Conservation (phyloP, 306 rosid species). For the Quillaja saponaria region DNA sequence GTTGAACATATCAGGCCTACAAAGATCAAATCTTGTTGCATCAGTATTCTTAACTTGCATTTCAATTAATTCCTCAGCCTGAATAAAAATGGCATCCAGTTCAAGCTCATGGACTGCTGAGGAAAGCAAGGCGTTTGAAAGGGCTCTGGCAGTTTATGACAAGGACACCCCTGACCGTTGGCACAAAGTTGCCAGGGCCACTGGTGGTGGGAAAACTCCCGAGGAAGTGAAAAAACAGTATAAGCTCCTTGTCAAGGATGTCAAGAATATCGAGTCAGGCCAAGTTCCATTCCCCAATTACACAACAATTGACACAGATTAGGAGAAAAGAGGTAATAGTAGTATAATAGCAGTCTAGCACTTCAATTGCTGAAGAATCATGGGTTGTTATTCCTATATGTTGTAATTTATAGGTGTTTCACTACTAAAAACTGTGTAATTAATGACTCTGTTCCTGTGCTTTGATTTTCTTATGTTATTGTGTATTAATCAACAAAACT, state of each 20-base stretch:
- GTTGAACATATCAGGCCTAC: slow-evolving; percentile 38
- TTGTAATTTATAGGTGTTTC: too few relatives aligned
- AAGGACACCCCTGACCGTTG: slow-evolving; percentile 94
- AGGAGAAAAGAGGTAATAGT: slow-evolving; percentile 65
- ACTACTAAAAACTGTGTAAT: too few relatives aligned
- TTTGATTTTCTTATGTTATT: too few relatives aligned
- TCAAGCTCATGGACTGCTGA: slow-evolving; percentile 83
- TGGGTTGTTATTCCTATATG: too few relatives aligned
- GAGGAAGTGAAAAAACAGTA: slow-evolving; percentile 86
- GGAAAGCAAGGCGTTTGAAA: slow-evolving; percentile 91
- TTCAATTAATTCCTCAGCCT: slow-evolving; percentile 16
- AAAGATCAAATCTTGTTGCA: slow-evolving; percentile 21
- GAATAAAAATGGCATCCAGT: slow-evolving; percentile 59
- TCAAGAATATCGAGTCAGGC: slow-evolving; percentile 81
- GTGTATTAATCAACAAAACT: too few relatives aligned
- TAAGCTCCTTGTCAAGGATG: slow-evolving; percentile 71
- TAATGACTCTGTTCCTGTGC: too few relatives aligned
- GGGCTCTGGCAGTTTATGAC: slow-evolving; percentile 84
- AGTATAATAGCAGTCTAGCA: too few relatives aligned
- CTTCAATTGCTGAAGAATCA: not conserved
- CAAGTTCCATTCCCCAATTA: slow-evolving; percentile 77
- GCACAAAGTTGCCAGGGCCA: slow-evolving; percentile 81
- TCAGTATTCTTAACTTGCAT: not conserved
- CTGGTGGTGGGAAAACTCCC: slow-evolving; percentile 73
- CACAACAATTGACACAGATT: slow-evolving; percentile 43